These are phyloP conservation scores for Hygrocybe coccinea DNA, from an alignment of 768 basidiomycete species.

Conservation along the genomic window DNA sequence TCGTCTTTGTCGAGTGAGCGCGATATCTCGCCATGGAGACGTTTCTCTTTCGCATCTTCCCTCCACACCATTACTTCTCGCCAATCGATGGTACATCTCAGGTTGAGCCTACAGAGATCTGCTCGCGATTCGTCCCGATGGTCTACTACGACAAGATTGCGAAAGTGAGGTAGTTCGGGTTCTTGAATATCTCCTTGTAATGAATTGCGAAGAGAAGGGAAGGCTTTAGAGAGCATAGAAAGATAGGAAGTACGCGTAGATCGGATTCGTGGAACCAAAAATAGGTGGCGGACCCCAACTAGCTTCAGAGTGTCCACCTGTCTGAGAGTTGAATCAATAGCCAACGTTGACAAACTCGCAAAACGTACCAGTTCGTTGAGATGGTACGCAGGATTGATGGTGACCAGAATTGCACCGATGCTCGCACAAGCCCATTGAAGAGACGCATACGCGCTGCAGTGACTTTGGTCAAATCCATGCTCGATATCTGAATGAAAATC, in stretches of 20 bases:
- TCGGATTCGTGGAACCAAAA: slow-evolving; percentile 67
- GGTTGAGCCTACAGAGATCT: slow-evolving; percentile 38
- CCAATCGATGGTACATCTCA: slow-evolving; percentile 61
- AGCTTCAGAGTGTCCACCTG: slow-evolving; percentile 61
- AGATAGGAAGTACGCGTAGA: slow-evolving; percentile 62
- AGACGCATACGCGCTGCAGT: slow-evolving; percentile 64
- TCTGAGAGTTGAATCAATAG: slow-evolving; percentile 3
- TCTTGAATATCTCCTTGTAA: slow-evolving; percentile 54
- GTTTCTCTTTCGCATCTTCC: slow-evolving; percentile 43
- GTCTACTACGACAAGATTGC: slow-evolving; percentile 63
- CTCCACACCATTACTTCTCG: slow-evolving; percentile 68
- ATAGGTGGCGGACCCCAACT: slow-evolving; percentile 62
- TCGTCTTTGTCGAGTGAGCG: slow-evolving; percentile 53
- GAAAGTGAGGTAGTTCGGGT: slow-evolving; percentile 54
- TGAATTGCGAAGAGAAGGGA: slow-evolving; percentile 50
- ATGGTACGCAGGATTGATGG: slow-evolving; percentile 79
- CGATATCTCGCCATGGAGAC: slow-evolving; percentile 40
- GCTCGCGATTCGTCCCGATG: slow-evolving; percentile 41
- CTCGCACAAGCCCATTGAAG: slow-evolving; percentile 85
- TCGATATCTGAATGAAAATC: not conserved
- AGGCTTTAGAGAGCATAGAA: slow-evolving; percentile 50
- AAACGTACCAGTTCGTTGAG: slow-evolving; percentile 61
- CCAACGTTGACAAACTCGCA: not conserved
- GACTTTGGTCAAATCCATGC: too few species aligned
- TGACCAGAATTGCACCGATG: slow-evolving; percentile 77